Conservation (phyloP, 2,329 filamentous ascomycete species). For the Claviceps cyperi region DNA sequence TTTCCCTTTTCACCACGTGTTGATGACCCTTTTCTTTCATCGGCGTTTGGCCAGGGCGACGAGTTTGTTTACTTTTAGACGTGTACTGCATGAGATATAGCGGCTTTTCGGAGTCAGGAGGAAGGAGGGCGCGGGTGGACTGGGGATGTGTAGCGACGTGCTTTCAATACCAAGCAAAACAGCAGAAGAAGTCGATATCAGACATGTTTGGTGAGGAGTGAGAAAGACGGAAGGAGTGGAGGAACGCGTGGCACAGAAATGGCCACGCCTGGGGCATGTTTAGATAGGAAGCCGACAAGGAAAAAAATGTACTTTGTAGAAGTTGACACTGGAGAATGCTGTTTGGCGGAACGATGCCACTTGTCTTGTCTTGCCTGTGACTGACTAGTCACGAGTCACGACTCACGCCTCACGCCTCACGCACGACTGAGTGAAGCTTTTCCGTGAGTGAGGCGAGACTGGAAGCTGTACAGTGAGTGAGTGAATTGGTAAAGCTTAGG, state of each 20-base stretch:
- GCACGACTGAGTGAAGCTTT: too few species aligned
- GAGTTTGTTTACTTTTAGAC: slow-evolving; percentile 6
- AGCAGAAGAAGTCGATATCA: slow-evolving; percentile 1
- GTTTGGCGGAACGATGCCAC: background rate
- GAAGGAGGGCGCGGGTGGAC: background rate
- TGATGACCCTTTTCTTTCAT: slow-evolving; percentile 9
- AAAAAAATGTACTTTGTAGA: slow-evolving; percentile 29
- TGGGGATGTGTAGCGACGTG: background rate
- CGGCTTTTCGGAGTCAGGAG: background rate
- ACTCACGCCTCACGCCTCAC: too few species aligned
- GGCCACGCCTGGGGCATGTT: slow-evolving; percentile 11
- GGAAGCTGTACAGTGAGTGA: too few species aligned
- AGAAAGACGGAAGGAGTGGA: background rate
- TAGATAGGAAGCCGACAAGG: slow-evolving; percentile 13
- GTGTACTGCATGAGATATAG: slow-evolving; percentile 11
- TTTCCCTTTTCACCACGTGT: slow-evolving; percentile 2
- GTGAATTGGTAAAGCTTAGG: too few species aligned
- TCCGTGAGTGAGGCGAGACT: too few species aligned
- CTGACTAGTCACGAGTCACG: background rate
- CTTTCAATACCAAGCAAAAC: slow-evolving; percentile 14
- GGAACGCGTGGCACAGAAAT: too few species aligned
- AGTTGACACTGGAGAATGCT: slow-evolving; percentile 13
- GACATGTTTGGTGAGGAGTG: background rate
- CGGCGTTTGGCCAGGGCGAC: slow-evolving; percentile 12
- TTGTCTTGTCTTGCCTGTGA: too few species aligned